Base-by-base conservation (phyloP, 176 grass and related monocot species). In the Typha latifolia region DNA sequence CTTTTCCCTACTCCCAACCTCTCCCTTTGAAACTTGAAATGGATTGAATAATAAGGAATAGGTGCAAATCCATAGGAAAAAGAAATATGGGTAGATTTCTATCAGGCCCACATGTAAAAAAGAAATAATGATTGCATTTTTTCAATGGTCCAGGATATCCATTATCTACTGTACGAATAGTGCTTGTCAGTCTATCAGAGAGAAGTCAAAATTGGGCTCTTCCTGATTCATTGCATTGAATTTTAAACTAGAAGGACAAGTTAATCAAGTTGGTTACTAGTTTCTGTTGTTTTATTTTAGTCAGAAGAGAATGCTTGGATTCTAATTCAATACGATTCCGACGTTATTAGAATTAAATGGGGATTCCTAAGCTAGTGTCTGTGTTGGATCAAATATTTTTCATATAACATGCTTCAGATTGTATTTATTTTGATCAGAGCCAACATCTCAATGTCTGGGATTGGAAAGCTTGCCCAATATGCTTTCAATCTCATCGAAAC, bases 121-220 rank as follows among this genome's bases (percentile, higher is more conserved):
- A 34, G 76, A 74, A 66, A 82, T 74, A 47, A 82, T 82, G 50
- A 51, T 70, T 69, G 51, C 49, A 66, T 29, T 49, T 77, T 68
- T 64, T 64, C 64, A 66, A 57, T 26, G 69, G 37, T 43, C 63
- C 76, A 77, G 77, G 63, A 68, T 77, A 16, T 71, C 69, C 51
- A 29, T 47, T 61, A 81, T 79, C 24, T 49, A 52, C 49, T 68
- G 20, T 81, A 69, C 4, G 51, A 55, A 14, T 56, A 56, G 51
- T 77, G 69, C 49, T 61, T 61, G 37, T 73, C 64, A 85, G 64
- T 81, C 77, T 31, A 75, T 79, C 63, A 66, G 67, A 61, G 64
- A 69, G 81, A 77, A 65, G 69, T 16, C 62, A 13, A 12, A 51
- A 4, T 24, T 66, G 66, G 71, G 78, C 81, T 86, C 78, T 66